Evolutionary conservation across 1,284 basidiomycete genomes (phyloP).

Genomic region (Ceratobasidium sp.): DNA sequence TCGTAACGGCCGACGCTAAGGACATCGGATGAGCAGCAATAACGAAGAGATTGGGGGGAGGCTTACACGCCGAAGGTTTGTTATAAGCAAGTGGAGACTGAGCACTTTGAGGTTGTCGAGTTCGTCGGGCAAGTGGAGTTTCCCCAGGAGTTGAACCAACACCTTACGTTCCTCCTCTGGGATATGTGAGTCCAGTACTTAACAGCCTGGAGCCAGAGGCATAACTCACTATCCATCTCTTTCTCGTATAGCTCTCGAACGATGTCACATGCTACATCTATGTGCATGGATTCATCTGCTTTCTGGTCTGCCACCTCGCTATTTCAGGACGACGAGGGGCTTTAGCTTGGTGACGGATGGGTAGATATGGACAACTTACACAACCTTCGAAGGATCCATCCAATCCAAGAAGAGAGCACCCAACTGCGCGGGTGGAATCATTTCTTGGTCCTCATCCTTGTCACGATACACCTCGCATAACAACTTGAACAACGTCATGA

Average conservation of each 20-base stretch:
- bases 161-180: constrained; percentile 82
- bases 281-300: constrained; percentile 67
- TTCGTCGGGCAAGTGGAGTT: constrained; percentile 76
- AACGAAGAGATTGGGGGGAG: constrained; percentile 6
- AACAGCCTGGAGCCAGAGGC: not conserved
- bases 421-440: constrained; percentile 82
- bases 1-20: constrained; percentile 72
- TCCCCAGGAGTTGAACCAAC: constrained; percentile 78
- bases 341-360: constrained; percentile 16
- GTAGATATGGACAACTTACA: constrained; percentile 60
- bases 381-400: constrained; percentile 86
- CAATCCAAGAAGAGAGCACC: constrained; percentile 89
- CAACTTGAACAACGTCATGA: constrained; percentile 75
- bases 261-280: constrained; percentile 79
- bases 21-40: constrained; percentile 2
- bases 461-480: constrained; percentile 73
- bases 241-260: constrained; percentile 65
- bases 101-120: constrained; percentile 67
- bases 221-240: constrained; percentile 56
- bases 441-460: constrained; percentile 76
- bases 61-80: constrained; percentile 66
- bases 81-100: constrained; percentile 66
- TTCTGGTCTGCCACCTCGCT: constrained; percentile 52
- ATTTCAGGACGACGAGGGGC: not conserved
- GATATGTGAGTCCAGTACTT: not conserved